Conservation (phyloP, 2,329 filamentous ascomycete species). For the Fusarium tuaranense region DNA sequence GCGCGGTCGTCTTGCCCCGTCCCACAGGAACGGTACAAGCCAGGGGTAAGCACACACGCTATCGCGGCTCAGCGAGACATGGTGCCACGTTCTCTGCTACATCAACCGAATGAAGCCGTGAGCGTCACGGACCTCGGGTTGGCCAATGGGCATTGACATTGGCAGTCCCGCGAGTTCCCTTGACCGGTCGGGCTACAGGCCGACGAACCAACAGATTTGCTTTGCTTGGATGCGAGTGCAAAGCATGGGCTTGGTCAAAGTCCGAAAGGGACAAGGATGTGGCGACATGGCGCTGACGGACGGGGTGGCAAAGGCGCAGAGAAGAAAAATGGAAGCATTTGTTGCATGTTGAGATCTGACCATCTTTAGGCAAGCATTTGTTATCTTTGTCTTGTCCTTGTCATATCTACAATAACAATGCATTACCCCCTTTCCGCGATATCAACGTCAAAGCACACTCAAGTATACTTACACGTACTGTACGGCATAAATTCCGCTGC, state of each 20-base stretch:
- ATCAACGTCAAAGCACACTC: background rate
- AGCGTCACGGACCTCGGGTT: background rate
- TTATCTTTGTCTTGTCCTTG: background rate
- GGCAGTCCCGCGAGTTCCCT: background rate
- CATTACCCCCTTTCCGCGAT: background rate
- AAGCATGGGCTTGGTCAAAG: too few species aligned
- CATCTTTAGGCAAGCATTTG: background rate
- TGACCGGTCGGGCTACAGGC: background rate
- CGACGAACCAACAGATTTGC: conserved; percentile 2
- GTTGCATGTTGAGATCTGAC: background rate
- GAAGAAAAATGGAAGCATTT: background rate
- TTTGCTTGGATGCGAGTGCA: too few species aligned
- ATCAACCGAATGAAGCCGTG: conserved; percentile 2
- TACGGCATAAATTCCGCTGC: background rate
- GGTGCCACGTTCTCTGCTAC: conserved; percentile 6
- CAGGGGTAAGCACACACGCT: background rate
- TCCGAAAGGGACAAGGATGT: background rate
- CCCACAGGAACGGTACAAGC: conserved; percentile 2
- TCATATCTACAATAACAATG: background rate
- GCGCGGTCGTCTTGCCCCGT: background rate
- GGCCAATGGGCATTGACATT: conserved; percentile 6
- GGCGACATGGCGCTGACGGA: background rate
- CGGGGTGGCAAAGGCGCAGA: background rate
- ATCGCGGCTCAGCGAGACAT: background rate
- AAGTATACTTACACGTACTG: background rate